Evolutionary conservation across 768 basidiomycete genomes (phyloP).

Genomic region (Tylopilus sp.): DNA sequence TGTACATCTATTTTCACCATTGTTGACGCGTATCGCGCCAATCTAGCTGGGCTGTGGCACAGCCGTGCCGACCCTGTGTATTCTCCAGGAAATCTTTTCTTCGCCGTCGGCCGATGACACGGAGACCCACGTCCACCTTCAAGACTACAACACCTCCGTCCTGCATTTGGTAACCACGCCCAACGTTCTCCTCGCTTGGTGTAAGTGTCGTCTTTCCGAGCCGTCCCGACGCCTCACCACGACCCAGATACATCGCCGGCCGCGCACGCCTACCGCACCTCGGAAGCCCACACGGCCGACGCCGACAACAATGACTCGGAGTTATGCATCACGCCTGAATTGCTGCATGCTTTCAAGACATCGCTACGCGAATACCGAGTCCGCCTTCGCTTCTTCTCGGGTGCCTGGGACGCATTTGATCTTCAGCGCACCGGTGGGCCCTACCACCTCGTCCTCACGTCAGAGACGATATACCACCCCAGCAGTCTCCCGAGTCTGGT

Average conservation of each 20-base stretch:
- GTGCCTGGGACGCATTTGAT: conserved; percentile 70
- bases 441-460: conserved; percentile 79
- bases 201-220: conserved; percentile 41
- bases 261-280: conserved; percentile 44
- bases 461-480: conserved; percentile 87
- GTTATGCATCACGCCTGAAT: conserved; percentile 59
- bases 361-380: conserved; percentile 57
- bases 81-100: conserved; percentile 62
- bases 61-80: conserved; percentile 73
- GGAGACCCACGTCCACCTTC: conserved; percentile 65
- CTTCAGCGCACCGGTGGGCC: conserved; percentile 28
- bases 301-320: conserved; percentile 39
- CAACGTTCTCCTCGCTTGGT: conserved; percentile 79
- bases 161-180: conserved; percentile 76
- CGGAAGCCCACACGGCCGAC: conserved; percentile 20
- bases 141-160: conserved; percentile 89
- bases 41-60: conserved; percentile 90
- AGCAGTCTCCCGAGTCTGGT: conserved; percentile 63
- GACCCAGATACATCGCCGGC: conserved; percentile 58
- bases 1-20: neutral
- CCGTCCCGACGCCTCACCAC: neutral
- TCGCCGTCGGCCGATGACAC: conserved; percentile 11
- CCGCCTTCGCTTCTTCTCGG: conserved; percentile 70
- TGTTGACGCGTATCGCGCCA: neutral
- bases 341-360: conserved; percentile 60